Percentiles rank a stretch among this genome's conserved stretches.
Evolutionary conservation across 2,329 filamentous ascomycete genomes (phyloP).

Genomic region (Graphilbum ipis-grandicollis): DNA sequence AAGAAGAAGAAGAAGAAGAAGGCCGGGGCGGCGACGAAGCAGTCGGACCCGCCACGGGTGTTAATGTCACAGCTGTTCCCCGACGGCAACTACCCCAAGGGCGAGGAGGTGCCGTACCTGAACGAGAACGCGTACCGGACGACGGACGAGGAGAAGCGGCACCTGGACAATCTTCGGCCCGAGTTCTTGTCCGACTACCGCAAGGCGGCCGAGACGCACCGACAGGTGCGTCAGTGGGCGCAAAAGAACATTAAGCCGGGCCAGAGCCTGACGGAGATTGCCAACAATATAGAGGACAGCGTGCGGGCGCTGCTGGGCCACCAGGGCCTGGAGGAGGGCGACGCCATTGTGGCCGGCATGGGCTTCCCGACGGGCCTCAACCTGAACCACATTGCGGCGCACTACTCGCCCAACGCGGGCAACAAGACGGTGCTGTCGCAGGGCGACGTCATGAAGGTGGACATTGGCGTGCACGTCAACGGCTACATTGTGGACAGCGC

Average conservation of each 20-base stretch:
- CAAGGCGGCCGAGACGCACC: slow-evolving; percentile 61
- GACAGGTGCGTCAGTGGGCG: slow-evolving; percentile 67
- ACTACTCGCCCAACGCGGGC: slow-evolving; percentile 70
- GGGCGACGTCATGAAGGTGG: slow-evolving; percentile 67
- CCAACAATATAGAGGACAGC: slow-evolving; percentile 65
- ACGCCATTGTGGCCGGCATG: slow-evolving; percentile 60
- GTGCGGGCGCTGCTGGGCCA: slow-evolving; percentile 61
- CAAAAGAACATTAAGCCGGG: slow-evolving; percentile 66
- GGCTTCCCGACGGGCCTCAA: slow-evolving; percentile 71
- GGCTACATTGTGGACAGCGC: slow-evolving; percentile 68
- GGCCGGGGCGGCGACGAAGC: slow-evolving; percentile 46
- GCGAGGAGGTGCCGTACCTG: slow-evolving; percentile 61
- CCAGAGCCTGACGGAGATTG: slow-evolving; percentile 59
- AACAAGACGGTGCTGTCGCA: slow-evolving; percentile 60
- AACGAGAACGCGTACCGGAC: slow-evolving; percentile 66
- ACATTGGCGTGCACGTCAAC: slow-evolving; percentile 68
- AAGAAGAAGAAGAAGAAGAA: slow-evolving; percentile 65
- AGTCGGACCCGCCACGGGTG: slow-evolving; percentile 64
- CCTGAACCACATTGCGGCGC: slow-evolving; percentile 67
- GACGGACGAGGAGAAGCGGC: slow-evolving; percentile 69
- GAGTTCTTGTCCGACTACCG: slow-evolving; percentile 66
- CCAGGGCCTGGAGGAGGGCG: slow-evolving; percentile 57
- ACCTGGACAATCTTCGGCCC: slow-evolving; percentile 63
- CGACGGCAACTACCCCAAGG: slow-evolving; percentile 54
- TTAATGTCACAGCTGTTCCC: slow-evolving; percentile 59